Conservation (phyloP, 2,329 filamentous ascomycete genomes). For the Xylaria sp. region DNA sequence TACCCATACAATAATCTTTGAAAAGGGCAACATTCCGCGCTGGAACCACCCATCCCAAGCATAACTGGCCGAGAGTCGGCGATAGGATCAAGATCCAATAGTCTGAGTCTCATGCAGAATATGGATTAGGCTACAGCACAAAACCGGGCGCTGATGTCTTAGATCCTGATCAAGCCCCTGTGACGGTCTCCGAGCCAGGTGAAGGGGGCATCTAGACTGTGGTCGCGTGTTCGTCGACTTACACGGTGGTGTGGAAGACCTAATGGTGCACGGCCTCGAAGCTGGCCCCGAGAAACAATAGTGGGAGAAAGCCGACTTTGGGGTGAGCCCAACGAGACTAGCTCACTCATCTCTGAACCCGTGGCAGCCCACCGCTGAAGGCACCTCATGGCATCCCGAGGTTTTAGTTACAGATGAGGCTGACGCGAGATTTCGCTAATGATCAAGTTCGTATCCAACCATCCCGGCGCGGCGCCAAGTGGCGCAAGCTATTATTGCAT, state of each 20-base stretch:
- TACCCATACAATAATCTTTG: neutral
- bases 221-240: constrained; percentile 23
- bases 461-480: constrained; percentile 2
- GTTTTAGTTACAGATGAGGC: constrained; percentile 23
- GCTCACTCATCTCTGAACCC: constrained; percentile 7
- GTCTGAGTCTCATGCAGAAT: constrained; percentile 16
- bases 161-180: constrained; percentile 19
- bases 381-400: constrained; percentile 5
- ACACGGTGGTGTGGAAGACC: constrained; percentile 19
- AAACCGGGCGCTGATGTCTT: constrained; percentile 4
- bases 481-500: constrained; percentile 10
- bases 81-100: constrained; percentile 15
- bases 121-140: constrained; percentile 9
- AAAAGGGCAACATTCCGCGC: constrained; percentile 9
- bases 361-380: constrained; percentile 18
- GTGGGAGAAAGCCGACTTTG: constrained; percentile 12
- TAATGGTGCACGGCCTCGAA: constrained; percentile 1
- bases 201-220: constrained; percentile 14
- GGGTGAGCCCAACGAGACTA: constrained; percentile 12
- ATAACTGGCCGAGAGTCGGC: neutral
- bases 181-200: constrained; percentile 7
- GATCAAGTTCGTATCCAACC: constrained; percentile 19
- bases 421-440: constrained; percentile 33
- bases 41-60: constrained; percentile 6
- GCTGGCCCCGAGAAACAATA: neutral